These are phyloP conservation scores for Botryosphaeria dothidea DNA, from an alignment of 2,329 filamentous ascomycete genomes.

Conservation along the genomic window DNA sequence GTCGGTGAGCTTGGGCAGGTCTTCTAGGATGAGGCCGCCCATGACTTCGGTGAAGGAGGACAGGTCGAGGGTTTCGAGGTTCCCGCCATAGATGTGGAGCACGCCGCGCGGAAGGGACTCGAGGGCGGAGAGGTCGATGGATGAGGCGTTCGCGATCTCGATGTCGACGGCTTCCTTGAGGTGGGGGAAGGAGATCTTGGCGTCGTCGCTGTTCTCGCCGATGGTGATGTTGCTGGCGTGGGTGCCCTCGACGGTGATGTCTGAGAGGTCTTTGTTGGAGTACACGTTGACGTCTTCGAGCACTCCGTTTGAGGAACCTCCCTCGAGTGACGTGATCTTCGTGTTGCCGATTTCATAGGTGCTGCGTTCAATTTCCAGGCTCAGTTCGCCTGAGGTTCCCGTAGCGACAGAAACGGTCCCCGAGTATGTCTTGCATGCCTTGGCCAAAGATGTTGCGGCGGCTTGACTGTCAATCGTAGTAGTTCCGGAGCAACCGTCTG, in stretches of 20 bases:
- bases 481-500: constrained; percentile 4
- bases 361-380: background rate
- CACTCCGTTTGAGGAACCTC: background rate
- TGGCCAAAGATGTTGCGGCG: constrained; percentile 1
- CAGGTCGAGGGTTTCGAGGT: background rate
- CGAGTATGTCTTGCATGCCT: constrained; percentile 4
- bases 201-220: background rate
- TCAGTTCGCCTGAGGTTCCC: background rate
- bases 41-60: background rate
- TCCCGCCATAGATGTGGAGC: background rate
- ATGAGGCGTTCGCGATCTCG: background rate
- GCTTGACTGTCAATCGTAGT: background rate
- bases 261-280: background rate
- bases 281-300: background rate
- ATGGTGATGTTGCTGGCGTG: constrained; percentile 6
- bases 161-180: constrained; percentile 11
- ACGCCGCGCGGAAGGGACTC: background rate
- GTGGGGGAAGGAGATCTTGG: background rate
- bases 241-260: background rate
- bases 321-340: background rate
- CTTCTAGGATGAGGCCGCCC: background rate
- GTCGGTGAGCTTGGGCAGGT: constrained; percentile 4
- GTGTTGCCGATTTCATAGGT: background rate
- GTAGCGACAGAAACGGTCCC: background rate
- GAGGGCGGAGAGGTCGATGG: background rate